Percentiles rank a stretch among this genome's conserved stretches.
Evolutionary conservation across 2,329 filamentous ascomycete genomes (phyloP).

Genomic region (Aspergillus tubingensis): DNA sequence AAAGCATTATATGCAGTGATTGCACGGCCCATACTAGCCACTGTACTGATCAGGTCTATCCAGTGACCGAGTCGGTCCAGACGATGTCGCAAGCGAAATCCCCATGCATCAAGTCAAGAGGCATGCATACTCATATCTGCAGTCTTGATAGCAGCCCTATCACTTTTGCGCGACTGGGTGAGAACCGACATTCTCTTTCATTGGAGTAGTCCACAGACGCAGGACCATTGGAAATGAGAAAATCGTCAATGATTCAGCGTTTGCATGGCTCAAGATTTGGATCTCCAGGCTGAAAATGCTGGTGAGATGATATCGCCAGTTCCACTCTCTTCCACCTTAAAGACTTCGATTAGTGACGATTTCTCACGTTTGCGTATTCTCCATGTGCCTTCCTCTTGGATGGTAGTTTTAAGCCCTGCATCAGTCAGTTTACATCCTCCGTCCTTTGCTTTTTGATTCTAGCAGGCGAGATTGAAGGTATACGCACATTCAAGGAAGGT

Average conservation of each 20-base stretch:
- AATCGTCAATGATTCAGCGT: background rate
- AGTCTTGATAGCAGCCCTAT: background rate
- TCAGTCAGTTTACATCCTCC: background rate
- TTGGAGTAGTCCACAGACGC: background rate
- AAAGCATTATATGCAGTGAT: background rate
- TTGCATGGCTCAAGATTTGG: conserved; percentile 11
- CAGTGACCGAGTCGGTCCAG: background rate
- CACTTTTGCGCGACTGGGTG: background rate
- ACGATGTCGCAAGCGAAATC: background rate
- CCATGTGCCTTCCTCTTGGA: conserved; percentile 73
- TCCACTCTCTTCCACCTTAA: conserved; percentile 70
- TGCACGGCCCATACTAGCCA: background rate
- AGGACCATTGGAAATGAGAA: background rate
- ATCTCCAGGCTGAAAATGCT: conserved; percentile 74
- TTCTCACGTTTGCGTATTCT: conserved; percentile 69
- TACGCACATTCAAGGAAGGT: conserved; percentile 73
- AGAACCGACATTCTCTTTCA: background rate
- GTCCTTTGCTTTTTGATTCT: no score
- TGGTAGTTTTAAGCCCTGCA: conserved; percentile 63
- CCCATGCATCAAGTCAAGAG: background rate
- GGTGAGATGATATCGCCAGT: conserved; percentile 75
- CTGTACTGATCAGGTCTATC: background rate
- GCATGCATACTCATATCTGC: background rate
- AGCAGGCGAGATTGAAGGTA: background rate
- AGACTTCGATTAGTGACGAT: conserved; percentile 69